These are phyloP conservation scores for Lippia alba DNA, from an alignment of 305 asterid species.

Conservation along the genomic window DNA sequence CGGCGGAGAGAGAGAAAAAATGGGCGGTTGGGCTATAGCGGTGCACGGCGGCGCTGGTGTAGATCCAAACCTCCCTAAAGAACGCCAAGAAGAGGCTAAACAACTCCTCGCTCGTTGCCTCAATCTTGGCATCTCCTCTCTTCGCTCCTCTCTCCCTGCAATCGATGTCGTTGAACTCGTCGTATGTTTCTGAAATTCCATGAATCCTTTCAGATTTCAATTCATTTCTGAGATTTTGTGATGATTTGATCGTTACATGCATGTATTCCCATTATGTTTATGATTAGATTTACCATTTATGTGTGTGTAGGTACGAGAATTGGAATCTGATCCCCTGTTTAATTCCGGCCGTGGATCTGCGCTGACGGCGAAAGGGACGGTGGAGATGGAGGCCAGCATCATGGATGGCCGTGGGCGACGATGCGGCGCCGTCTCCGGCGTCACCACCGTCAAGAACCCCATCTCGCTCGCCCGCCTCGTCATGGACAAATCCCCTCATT, in stretches of 20 bases:
- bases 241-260: not conserved
- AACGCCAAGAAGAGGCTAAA: slow-evolving; percentile 84
- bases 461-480: slow-evolving; percentile 94
- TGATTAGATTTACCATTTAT: not conserved
- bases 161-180: slow-evolving; percentile 91
- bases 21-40: slow-evolving; percentile 97
- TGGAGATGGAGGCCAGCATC: slow-evolving; percentile 98
- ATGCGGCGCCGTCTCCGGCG: slow-evolving; percentile 97
- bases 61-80: slow-evolving; percentile 83
- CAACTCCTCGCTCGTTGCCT: slow-evolving; percentile 87
- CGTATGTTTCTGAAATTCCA: slow-evolving; percentile 43
- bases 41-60: slow-evolving; percentile 99
- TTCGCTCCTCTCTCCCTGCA: slow-evolving; percentile 73
- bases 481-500: slow-evolving; percentile 96
- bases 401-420: slow-evolving; percentile 91
- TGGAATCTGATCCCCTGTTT: slow-evolving; percentile 87
- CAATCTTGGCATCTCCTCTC: slow-evolving; percentile 75
- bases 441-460: slow-evolving; percentile 85
- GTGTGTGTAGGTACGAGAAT: slow-evolving; percentile 68
- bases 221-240: not conserved
- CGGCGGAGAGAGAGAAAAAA: slow-evolving; percentile 33
- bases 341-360: slow-evolving; percentile 99
- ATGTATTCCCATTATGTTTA: too few relatives aligned
- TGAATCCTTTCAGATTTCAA: not conserved
- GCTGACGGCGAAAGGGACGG: slow-evolving; percentile 84